Evolutionary conservation across 192 early-diverging fungal genomes (phyloP).

Genomic region (Endogone sp.): DNA sequence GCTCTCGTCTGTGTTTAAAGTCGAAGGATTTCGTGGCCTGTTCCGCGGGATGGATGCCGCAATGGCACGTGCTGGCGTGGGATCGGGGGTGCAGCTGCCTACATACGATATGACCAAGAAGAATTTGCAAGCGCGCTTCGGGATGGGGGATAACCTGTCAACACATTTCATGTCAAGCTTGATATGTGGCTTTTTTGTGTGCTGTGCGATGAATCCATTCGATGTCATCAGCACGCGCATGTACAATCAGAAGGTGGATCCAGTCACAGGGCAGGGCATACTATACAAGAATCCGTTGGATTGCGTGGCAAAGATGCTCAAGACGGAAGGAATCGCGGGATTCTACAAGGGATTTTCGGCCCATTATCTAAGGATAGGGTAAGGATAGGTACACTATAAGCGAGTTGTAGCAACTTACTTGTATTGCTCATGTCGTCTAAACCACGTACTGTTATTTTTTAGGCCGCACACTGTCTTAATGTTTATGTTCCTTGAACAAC

Average conservation of each 20-base stretch:
- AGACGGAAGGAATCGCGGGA: slow-evolving; percentile 74
- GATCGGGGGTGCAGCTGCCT: slow-evolving; percentile 86
- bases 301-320: slow-evolving; percentile 82
- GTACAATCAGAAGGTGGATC: slow-evolving; percentile 80
- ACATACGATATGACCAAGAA: slow-evolving; percentile 85
- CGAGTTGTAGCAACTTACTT: slow-evolving; percentile 7
- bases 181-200: slow-evolving; percentile 81
- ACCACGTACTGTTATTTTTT: neutral
- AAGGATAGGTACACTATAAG: too few relatives aligned
- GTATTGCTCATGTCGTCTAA: neutral
- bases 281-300: slow-evolving; percentile 81
- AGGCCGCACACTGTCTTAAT: slow-evolving; percentile 90
- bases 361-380: slow-evolving; percentile 89
- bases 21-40: slow-evolving; percentile 74
- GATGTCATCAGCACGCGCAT: slow-evolving; percentile 93
- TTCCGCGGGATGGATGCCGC: slow-evolving; percentile 87
- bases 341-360: slow-evolving; percentile 93
- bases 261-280: slow-evolving; percentile 57
- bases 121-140: slow-evolving; percentile 62
- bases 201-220: slow-evolving; percentile 94
- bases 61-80: slow-evolving; percentile 85
- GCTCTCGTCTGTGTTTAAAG: slow-evolving; percentile 59
- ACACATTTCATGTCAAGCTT: slow-evolving; percentile 77
- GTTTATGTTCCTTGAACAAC: slow-evolving; percentile 88
- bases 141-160: slow-evolving; percentile 64